Evolutionary conservation across 192 early-diverging fungal species (phyloP).

Genomic region (Phycomyces blakesleeanus): DNA sequence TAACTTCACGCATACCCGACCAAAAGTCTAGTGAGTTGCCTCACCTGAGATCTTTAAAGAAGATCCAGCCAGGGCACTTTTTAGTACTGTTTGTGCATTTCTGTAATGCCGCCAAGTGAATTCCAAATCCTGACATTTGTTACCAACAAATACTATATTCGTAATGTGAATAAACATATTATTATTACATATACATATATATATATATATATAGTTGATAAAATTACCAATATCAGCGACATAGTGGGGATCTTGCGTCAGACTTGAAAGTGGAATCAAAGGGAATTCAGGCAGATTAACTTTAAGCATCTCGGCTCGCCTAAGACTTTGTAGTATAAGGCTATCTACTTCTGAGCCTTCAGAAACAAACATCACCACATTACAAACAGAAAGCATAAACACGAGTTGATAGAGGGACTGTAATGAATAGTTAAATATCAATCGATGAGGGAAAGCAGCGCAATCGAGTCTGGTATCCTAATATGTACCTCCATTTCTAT

Average conservation of each 20-base stretch:
- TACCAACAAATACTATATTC: conserved; percentile 33
- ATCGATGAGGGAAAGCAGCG: no score
- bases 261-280: conserved; percentile 13
- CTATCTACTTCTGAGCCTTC: conserved; percentile 38
- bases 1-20: not conserved
- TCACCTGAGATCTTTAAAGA: conserved; percentile 35
- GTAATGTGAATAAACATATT: not conserved
- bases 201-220: not conserved
- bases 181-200: not conserved
- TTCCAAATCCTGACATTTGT: conserved; percentile 25
- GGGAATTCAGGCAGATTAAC: conserved; percentile 29
- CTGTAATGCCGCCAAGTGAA: conserved; percentile 28
- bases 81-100: conserved; percentile 5
- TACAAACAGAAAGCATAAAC: conserved; percentile 61
- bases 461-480: not conserved
- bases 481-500: conserved; percentile 34
- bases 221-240: conserved; percentile 39
- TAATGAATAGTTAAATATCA: not conserved
- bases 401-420: conserved; percentile 49
- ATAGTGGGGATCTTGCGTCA: conserved; percentile 22
- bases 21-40: not conserved
- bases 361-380: conserved; percentile 57
- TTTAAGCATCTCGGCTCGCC: conserved; percentile 34
- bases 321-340: conserved; percentile 23
- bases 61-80: conserved; percentile 24